These are phyloP conservation scores for Tetrapyrgos nigripes DNA, from an alignment of 1,284 basidiomycete species.

Conservation along the genomic window DNA sequence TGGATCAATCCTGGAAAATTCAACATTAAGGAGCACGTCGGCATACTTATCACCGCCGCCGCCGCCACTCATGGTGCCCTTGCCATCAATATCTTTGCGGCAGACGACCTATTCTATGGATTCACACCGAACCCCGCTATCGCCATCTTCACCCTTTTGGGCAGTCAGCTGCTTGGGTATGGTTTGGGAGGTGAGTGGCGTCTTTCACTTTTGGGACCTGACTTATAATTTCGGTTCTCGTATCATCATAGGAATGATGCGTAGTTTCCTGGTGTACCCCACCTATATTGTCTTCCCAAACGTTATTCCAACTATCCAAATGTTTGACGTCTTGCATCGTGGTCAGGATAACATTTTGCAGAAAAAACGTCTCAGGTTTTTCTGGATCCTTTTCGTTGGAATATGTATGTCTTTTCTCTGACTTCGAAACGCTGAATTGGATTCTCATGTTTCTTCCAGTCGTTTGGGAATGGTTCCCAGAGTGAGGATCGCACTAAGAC, in stretches of 20 bases:
- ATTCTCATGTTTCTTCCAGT: constrained; percentile 21
- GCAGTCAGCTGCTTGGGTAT: constrained; percentile 50
- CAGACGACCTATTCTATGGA: constrained; percentile 45
- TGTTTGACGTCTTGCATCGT: constrained; percentile 21
- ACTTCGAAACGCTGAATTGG: not conserved
- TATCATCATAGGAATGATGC: constrained; percentile 20
- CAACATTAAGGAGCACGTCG: constrained; percentile 73
- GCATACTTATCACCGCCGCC: constrained; percentile 78
- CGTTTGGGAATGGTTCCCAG: constrained; percentile 53
- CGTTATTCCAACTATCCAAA: constrained; percentile 39
- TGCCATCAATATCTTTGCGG: constrained; percentile 48
- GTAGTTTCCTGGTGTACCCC: constrained; percentile 33
- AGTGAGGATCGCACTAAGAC: constrained; percentile 20
- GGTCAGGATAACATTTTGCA: constrained; percentile 20
- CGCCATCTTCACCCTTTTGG: constrained; percentile 44
- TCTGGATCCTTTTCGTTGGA: constrained; percentile 49
- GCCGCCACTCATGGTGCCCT: constrained; percentile 45
- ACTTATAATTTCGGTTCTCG: constrained; percentile 12
- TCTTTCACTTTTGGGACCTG: not conserved
- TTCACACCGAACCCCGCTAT: constrained; percentile 41
- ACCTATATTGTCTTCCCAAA: constrained; percentile 33
- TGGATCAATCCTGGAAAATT: constrained; percentile 43
- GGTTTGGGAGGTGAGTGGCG: constrained; percentile 36
- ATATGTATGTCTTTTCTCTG: constrained; percentile 32
- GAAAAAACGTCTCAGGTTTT: constrained; percentile 48